Percentiles rank a stretch among this genome's conserved stretches.
phyloP scores from a whole-genome alignment of 495 filamentous ascomycete genomes.

The Neohortaea acidophila region DNA sequence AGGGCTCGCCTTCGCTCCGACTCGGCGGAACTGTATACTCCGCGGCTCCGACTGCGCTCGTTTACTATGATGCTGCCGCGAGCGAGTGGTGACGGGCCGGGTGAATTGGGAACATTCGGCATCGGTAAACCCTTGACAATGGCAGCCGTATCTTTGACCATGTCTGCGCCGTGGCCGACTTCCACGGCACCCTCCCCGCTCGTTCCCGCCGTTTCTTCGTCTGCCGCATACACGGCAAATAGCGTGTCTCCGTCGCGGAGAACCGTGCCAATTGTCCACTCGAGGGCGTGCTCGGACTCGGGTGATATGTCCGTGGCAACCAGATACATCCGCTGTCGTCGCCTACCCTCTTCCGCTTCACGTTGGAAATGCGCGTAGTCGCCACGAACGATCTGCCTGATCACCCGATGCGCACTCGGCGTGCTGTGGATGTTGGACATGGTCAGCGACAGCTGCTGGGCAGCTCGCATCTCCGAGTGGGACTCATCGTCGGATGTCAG shows the following conservation, averaged over 20 bases:
- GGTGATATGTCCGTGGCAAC: slow-evolving; percentile 86
- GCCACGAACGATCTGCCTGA: slow-evolving; percentile 79
- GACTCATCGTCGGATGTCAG: slow-evolving; percentile 75
- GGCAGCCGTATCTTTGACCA: slow-evolving; percentile 55
- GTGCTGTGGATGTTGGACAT: slow-evolving; percentile 64
- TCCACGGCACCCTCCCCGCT: slow-evolving; percentile 31
- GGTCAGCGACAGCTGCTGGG: slow-evolving; percentile 66
- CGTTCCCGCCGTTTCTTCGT: slow-evolving; percentile 58
- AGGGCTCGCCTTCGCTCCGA: slow-evolving; percentile 63
- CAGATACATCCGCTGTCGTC: slow-evolving; percentile 70
- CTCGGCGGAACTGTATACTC: slow-evolving; percentile 33
- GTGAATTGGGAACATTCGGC: slow-evolving; percentile 6
- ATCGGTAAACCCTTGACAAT: slow-evolving; percentile 21
- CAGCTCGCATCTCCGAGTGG: slow-evolving; percentile 69
- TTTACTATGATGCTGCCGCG: slow-evolving; percentile 1
- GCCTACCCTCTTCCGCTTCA: slow-evolving; percentile 55
- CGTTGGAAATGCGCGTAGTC: slow-evolving; percentile 59
- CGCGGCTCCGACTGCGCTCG: slow-evolving; percentile 3
- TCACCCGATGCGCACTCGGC: slow-evolving; percentile 57
- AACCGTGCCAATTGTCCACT: slow-evolving; percentile 96
- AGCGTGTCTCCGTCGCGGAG: slow-evolving; percentile 88
- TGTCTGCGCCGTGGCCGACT: slow-evolving; percentile 44
- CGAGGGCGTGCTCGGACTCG: slow-evolving; percentile 83
- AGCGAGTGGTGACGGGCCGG: slow-evolving; percentile 16
- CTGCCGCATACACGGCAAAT: slow-evolving; percentile 76